phyloP scores from a whole-genome alignment of 805 yeast genomes.

The Candida tibetensis region DNA sequence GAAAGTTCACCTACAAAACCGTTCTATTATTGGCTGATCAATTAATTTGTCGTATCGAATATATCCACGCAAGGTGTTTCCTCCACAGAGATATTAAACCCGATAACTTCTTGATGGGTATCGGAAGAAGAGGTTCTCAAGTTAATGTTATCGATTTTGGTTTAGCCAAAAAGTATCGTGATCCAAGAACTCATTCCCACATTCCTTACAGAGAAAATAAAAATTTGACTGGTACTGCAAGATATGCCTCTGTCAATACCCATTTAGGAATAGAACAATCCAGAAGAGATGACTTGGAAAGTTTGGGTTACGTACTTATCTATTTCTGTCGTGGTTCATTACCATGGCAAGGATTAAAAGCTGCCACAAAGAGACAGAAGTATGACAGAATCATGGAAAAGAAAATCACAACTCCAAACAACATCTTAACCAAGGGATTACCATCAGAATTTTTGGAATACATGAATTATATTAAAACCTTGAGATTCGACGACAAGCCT shows the following conservation, averaged over 20 bases:
- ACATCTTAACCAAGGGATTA: slow-evolving; percentile 82
- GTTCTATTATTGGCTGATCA: slow-evolving; percentile 92
- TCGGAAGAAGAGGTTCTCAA: slow-evolving; percentile 91
- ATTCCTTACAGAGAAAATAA: slow-evolving; percentile 96
- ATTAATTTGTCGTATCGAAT: slow-evolving; percentile 89
- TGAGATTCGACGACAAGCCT: slow-evolving; percentile 94
- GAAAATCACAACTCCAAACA: slow-evolving; percentile 86
- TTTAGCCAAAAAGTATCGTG: slow-evolving; percentile 88
- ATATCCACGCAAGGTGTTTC: slow-evolving; percentile 91
- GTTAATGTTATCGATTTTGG: slow-evolving; percentile 95
- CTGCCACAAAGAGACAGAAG: slow-evolving; percentile 94
- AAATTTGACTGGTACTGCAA: slow-evolving; percentile 94
- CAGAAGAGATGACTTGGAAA: slow-evolving; percentile 94
- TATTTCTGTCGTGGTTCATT: slow-evolving; percentile 93
- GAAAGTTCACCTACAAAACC: slow-evolving; percentile 91
- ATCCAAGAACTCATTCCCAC: slow-evolving; percentile 89
- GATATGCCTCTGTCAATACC: slow-evolving; percentile 93
- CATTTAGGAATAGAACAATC: slow-evolving; percentile 96
- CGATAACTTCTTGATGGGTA: slow-evolving; percentile 82
- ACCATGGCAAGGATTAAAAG: slow-evolving; percentile 99
- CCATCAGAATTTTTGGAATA: slow-evolving; percentile 89
- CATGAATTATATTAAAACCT: slow-evolving; percentile 82
- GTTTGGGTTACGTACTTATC: slow-evolving; percentile 89
- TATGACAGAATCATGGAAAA: slow-evolving; percentile 95
- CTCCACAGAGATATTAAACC: slow-evolving; percentile 84